Base-by-base conservation (phyloP, 2,329 filamentous ascomycete species). In the Diplocarpon rosae region DNA sequence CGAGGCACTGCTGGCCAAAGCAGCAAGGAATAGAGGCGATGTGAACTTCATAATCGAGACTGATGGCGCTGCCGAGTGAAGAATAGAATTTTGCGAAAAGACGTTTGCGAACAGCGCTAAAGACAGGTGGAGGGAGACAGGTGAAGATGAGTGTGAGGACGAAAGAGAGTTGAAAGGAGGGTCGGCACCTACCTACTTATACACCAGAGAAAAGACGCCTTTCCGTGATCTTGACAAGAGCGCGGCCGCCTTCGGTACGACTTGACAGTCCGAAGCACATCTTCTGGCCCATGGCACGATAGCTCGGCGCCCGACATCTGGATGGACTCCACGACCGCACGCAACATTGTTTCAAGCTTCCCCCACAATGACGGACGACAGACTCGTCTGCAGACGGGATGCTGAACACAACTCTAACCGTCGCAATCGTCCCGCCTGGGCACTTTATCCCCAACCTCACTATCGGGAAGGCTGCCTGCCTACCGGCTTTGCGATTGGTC, bases 1-100 rank as follows among this genome's bases (percentile, higher is more conserved):
- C 33, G 45, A 43, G 28, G 39, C 39, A 39, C 39, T 43, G 39
- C 39, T 43, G 39, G 39, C 45, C 45, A 47, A 36, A 39, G 45
- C 39, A 39, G 39, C 45, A 20, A 47, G 11, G n/a, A 47, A 13
- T 15, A 47, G 28, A 29, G 31, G 27, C 15, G 36, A 20, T 16
- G 36, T 43, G 29, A 27, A 47, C 29, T 38, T 42, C 45, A 47
- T 47, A 10, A 17, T 47, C 35, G 36, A 43, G 37, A 9, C 3
- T 38, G 39, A 42, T 32, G 39, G 36, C 43, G 20, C 31, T 41
- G 41, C 39, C 39, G 28, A 33, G 29, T 32, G 30, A 32, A 32
- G 11, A 32, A 9, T 5, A 32, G 39, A 38, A n/a, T n/a, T n/a
- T n/a, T n/a, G n/a, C n/a, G 27, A 27, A 33, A 24, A 24, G 17